Evolutionary conservation across 768 basidiomycete species (phyloP).

Genomic region (Pleurotus pulmonarius): DNA sequence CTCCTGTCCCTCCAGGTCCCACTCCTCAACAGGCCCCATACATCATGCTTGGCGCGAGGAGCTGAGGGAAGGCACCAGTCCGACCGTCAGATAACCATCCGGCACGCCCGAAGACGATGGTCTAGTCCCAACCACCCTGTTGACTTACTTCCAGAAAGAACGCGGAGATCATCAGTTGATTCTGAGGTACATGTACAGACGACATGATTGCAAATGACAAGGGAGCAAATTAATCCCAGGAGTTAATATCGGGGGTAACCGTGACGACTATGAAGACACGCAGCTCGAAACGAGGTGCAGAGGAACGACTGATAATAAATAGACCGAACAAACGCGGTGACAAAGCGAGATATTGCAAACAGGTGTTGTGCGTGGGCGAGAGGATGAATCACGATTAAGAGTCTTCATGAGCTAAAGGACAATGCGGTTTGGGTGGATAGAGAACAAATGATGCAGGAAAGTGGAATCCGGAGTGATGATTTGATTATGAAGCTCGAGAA

Average conservation of each 20-base stretch:
- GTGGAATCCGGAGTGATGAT: not conserved
- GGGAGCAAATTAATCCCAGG: not conserved
- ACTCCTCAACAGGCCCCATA: too few species aligned
- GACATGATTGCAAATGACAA: not conserved
- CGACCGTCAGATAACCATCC: not conserved
- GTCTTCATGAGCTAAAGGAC: not conserved
- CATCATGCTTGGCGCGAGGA: slow-evolving; percentile 4
- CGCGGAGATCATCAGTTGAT: not conserved
- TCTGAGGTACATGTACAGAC: not conserved
- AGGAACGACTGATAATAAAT: not conserved
- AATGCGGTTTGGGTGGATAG: not conserved
- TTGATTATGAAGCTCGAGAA: not conserved
- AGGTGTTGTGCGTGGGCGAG: too few species aligned
- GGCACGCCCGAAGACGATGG: not conserved
- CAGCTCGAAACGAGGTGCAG: not conserved
- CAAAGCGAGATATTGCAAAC: not conserved
- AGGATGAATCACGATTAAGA: slow-evolving; percentile 1
- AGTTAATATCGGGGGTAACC: not conserved
- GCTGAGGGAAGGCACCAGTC: not conserved
- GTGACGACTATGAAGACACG: not conserved
- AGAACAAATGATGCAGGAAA: not conserved
- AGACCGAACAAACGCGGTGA: not conserved
- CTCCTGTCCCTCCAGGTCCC: too few species aligned
- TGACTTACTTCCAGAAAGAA: slow-evolving; percentile 6
- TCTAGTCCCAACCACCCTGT: too few species aligned